phyloP scores from a whole-genome alignment of 163 green algal species.

The Volvox carteri region DNA sequence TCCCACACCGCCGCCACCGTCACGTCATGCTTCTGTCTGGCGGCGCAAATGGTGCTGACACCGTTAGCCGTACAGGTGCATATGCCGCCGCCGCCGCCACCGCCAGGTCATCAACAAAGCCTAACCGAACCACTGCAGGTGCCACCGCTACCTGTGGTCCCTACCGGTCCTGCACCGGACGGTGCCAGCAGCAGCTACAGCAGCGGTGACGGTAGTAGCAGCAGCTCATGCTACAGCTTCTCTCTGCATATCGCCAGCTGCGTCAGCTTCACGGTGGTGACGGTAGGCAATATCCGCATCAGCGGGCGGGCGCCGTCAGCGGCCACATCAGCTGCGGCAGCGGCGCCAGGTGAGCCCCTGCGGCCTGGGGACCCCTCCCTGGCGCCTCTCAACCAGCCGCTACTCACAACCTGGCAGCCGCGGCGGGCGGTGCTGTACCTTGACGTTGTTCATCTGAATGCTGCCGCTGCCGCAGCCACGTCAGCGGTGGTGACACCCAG shows the following conservation, averaged over 20 bases:
- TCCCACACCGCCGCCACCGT: constrained; percentile 45
- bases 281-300: not conserved
- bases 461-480: not conserved
- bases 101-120: not conserved
- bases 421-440: constrained; percentile 44
- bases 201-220: not conserved
- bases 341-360: not conserved
- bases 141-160: no score
- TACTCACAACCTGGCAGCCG: constrained; percentile 41
- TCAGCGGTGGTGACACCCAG: no score
- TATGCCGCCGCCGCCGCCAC: not conserved
- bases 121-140: not conserved
- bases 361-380: constrained; percentile 29
- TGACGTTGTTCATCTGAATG: constrained; percentile 2
- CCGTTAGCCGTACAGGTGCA: constrained; percentile 10
- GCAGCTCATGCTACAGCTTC: constrained; percentile 26
- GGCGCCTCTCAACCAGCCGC: constrained; percentile 21
- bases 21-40: constrained; percentile 41
- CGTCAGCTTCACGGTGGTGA: constrained; percentile 21
- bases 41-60: constrained; percentile 47
- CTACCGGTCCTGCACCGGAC: no score
- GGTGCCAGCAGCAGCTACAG: not conserved
- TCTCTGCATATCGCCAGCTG: constrained; percentile 28
- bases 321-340: not conserved
- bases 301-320: not conserved